phyloP scores from a whole-genome alignment of 352 stramenopile species.

The Phytophthora hibernalis region DNA sequence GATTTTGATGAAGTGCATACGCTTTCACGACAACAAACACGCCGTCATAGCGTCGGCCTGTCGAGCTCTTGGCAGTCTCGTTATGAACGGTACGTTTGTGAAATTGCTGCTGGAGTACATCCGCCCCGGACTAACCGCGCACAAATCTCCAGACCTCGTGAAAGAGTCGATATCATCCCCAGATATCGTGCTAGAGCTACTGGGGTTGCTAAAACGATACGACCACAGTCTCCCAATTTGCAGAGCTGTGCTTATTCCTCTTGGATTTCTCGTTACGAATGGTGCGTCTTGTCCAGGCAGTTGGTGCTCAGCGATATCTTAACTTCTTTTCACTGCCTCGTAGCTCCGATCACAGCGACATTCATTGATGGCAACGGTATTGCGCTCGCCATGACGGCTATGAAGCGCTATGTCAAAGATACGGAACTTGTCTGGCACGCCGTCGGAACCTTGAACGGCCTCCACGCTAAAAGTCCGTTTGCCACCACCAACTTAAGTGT shows the following conservation, averaged over 20 bases:
- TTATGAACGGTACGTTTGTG: conserved; percentile 65
- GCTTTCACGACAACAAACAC: conserved; percentile 83
- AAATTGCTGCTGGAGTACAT: neutral
- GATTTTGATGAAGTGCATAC: conserved; percentile 76
- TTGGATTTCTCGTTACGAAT: conserved; percentile 77
- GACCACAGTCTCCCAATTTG: conserved; percentile 57
- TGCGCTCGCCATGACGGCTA: conserved; percentile 51
- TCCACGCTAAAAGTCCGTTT: conserved; percentile 62
- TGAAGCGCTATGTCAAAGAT: conserved; percentile 64
- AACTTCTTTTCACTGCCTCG: neutral
- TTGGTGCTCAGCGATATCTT: neutral
- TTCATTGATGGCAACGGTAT: conserved; percentile 77
- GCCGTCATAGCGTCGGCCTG: conserved; percentile 69
- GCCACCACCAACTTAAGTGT: neutral
- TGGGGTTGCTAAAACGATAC: conserved; percentile 67
- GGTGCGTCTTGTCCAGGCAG: conserved; percentile 31
- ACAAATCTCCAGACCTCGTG: conserved; percentile 55
- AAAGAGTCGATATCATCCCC: conserved; percentile 67
- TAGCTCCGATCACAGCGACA: conserved; percentile 57
- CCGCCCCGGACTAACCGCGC: neutral
- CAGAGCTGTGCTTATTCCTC: conserved; percentile 52
- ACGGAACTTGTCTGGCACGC: conserved; percentile 81
- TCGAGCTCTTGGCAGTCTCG: conserved; percentile 68
- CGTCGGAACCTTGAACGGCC: conserved; percentile 70
- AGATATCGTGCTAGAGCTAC: conserved; percentile 59